Evolutionary conservation across 352 stramenopile genomes (phyloP).

Genomic region (Phytopythium mirpurense): DNA sequence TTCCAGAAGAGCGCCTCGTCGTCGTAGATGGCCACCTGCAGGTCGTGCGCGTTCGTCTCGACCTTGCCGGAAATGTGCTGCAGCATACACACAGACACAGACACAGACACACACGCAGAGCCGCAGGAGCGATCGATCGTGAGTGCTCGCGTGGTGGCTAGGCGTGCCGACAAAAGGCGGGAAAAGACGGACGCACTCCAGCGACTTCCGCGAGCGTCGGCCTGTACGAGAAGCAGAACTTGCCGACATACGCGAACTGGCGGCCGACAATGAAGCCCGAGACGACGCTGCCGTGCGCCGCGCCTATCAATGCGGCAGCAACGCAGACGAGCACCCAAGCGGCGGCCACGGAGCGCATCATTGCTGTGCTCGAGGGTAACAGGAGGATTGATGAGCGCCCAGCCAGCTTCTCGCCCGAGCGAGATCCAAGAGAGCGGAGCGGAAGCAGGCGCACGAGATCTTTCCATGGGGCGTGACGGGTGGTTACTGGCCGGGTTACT

Average conservation of each 20-base stretch:
- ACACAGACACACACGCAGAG: too few relatives aligned
- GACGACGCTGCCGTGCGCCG: slow-evolving; percentile 28
- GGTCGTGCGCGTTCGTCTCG: slow-evolving; percentile 47
- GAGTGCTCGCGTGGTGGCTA: too few relatives aligned
- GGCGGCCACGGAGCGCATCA: not conserved
- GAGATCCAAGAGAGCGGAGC: too few relatives aligned
- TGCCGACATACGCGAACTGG: slow-evolving; percentile 77
- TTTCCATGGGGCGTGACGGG: too few relatives aligned
- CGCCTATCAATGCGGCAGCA: not conserved
- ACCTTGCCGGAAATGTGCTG: slow-evolving; percentile 57
- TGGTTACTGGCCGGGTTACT: too few relatives aligned
- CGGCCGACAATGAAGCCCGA: slow-evolving; percentile 57
- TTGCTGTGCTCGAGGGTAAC: not conserved
- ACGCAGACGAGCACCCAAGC: not conserved
- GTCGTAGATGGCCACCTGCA: slow-evolving; percentile 78
- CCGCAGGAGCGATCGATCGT: too few relatives aligned
- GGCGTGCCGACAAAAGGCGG: too few relatives aligned
- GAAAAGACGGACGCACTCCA: slow-evolving; percentile 46
- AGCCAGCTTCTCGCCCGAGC: too few relatives aligned
- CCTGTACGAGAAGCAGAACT: slow-evolving; percentile 77
- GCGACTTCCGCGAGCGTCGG: slow-evolving; percentile 51
- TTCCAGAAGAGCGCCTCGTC: slow-evolving; percentile 77
- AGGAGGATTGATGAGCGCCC: too few relatives aligned
- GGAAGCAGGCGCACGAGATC: too few relatives aligned
- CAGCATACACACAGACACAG: too few relatives aligned